Evolutionary conservation across 2,329 filamentous ascomycete species (phyloP).

Genomic region (Claviceps sp.): DNA sequence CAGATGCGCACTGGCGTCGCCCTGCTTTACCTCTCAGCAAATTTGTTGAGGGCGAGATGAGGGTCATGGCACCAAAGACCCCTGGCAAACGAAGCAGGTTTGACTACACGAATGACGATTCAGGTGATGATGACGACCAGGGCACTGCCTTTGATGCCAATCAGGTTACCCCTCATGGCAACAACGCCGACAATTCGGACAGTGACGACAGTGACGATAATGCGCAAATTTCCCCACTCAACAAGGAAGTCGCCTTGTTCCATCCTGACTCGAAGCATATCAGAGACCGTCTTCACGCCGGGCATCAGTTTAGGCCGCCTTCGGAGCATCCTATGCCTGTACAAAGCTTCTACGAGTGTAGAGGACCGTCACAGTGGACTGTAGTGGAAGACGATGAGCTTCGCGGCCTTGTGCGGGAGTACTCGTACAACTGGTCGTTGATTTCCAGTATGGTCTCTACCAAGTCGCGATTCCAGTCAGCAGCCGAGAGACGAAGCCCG

Average conservation of each 20-base stretch:
- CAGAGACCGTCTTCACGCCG: slow-evolving; percentile 76
- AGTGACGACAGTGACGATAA: slow-evolving; percentile 13
- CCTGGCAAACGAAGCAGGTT: slow-evolving; percentile 71
- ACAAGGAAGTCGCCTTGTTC: slow-evolving; percentile 73
- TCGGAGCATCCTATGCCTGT: slow-evolving; percentile 85
- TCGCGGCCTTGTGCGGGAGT: slow-evolving; percentile 71
- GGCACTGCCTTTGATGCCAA: slow-evolving; percentile 43
- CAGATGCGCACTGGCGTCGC: slow-evolving; percentile 60
- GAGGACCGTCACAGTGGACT: slow-evolving; percentile 84
- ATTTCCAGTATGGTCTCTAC: slow-evolving; percentile 70
- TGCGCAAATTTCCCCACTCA: slow-evolving; percentile 48
- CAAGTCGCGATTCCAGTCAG: slow-evolving; percentile 66
- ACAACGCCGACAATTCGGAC: too few relatives aligned
- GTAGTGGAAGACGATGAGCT: slow-evolving; percentile 83
- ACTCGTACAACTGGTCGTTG: slow-evolving; percentile 94
- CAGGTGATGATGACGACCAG: slow-evolving; percentile 42
- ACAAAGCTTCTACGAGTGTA: slow-evolving; percentile 78
- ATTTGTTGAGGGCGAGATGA: slow-evolving; percentile 70
- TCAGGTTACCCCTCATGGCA: slow-evolving; percentile 19
- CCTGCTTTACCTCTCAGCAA: slow-evolving; percentile 77
- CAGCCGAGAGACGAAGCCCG: slow-evolving; percentile 77
- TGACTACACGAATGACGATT: slow-evolving; percentile 62
- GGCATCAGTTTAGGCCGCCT: slow-evolving; percentile 85
- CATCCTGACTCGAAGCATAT: slow-evolving; percentile 80
- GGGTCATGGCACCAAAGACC: slow-evolving; percentile 50